Evolutionary conservation across 148 eudicot species (phyloP).

Genomic region (Vaccinium darrowii): DNA sequence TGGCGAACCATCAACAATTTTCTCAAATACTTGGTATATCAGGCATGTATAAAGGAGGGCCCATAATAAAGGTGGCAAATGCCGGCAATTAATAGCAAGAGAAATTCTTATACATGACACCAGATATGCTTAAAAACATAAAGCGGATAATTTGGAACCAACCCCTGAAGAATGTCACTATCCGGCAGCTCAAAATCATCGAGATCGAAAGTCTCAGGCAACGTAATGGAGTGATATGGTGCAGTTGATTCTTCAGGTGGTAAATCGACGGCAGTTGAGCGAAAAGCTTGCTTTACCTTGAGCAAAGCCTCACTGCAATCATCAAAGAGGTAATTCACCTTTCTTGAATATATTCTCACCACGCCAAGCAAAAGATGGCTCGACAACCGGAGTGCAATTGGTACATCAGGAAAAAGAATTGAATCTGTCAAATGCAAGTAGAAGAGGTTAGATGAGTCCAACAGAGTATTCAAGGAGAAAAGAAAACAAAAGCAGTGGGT

Average conservation of each 20-base stretch:
- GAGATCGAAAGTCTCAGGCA: slow-evolving; percentile 98
- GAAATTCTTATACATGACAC: background rate
- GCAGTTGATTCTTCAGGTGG: slow-evolving; percentile 98
- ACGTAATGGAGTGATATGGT: slow-evolving; percentile 94
- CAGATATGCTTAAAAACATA: background rate
- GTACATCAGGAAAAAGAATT: slow-evolving; percentile 85
- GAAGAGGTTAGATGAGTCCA: background rate
- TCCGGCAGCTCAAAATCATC: slow-evolving; percentile 99
- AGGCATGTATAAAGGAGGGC: background rate
- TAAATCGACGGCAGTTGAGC: slow-evolving; percentile 89
- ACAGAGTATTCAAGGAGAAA: background rate
- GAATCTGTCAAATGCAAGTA: slow-evolving; percentile 59
- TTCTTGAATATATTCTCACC: slow-evolving; percentile 90
- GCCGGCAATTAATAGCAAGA: background rate
- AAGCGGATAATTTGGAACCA: slow-evolving; percentile 22
- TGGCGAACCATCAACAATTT: background rate
- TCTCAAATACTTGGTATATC: background rate
- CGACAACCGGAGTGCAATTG: slow-evolving; percentile 93
- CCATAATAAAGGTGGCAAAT: background rate
- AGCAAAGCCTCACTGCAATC: slow-evolving; percentile 97
- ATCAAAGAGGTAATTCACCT: slow-evolving; percentile 92
- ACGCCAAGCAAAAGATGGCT: slow-evolving; percentile 99
- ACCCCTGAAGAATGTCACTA: slow-evolving; percentile 79
- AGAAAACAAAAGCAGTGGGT: background rate
- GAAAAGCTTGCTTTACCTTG: slow-evolving; percentile 91